These are phyloP conservation scores for Aspergillus ellipticus DNA, from an alignment of 495 filamentous ascomycete species.

Conservation along the genomic window DNA sequence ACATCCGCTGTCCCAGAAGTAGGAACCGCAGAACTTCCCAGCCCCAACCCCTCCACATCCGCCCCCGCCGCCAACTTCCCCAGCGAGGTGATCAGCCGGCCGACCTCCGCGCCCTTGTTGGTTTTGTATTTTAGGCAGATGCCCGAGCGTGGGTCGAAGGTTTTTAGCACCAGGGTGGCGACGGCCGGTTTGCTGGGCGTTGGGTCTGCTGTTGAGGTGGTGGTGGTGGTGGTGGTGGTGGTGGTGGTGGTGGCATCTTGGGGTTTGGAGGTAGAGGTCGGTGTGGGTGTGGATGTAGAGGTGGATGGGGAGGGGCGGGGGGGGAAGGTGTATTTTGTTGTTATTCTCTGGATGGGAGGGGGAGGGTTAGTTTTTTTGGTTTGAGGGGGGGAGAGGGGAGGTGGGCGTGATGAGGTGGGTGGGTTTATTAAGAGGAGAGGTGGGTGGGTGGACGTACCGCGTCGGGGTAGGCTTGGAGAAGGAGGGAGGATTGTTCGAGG, in stretches of 20 bases:
- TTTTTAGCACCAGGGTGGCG: constrained; percentile 78
- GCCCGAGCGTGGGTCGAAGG: constrained; percentile 79
- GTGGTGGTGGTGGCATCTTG: constrained; percentile 20
- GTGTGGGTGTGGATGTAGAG: constrained; percentile 21
- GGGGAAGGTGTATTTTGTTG: constrained; percentile 76
- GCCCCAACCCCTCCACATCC: constrained; percentile 59
- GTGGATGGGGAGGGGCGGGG: constrained; percentile 41
- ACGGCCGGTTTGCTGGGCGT: constrained; percentile 33
- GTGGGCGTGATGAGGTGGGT: background rate
- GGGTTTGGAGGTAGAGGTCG: constrained; percentile 28
- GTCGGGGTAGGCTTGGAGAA: constrained; percentile 61
- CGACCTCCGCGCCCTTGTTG: constrained; percentile 85
- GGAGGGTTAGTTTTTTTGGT: constrained; percentile 8
- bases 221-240: constrained; percentile 20
- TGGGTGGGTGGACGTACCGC: constrained; percentile 43
- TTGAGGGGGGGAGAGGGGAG: background rate
- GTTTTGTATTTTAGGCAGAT: constrained; percentile 86
- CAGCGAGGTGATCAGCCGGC: constrained; percentile 69
- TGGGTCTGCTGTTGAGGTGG: constrained; percentile 18
- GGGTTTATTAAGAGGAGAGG: background rate
- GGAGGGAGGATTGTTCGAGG: constrained; percentile 59
- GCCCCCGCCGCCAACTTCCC: constrained; percentile 58
- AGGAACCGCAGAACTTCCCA: constrained; percentile 27
- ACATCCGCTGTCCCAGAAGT: constrained; percentile 27
- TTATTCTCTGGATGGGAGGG: constrained; percentile 59